Evolutionary conservation across 768 basidiomycete species (phyloP).

Genomic region (Dentipellis fragilis): DNA sequence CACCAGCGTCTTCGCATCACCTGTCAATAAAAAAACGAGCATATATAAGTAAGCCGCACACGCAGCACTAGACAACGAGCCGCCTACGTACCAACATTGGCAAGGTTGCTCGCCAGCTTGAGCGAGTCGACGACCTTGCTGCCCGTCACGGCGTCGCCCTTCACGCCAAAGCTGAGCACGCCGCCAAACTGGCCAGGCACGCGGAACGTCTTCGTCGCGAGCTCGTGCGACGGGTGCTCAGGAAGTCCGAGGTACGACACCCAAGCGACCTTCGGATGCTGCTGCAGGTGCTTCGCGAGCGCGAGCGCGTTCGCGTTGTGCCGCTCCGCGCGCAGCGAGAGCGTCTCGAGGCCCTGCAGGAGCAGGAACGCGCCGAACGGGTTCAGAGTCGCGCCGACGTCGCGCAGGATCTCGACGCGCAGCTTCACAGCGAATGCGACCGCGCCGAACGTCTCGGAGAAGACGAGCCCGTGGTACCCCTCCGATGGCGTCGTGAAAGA

Average conservation of each 20-base stretch:
- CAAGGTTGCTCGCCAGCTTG: constrained; percentile 60
- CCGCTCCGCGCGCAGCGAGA: constrained; percentile 59
- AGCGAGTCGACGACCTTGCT: constrained; percentile 61
- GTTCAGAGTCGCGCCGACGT: constrained; percentile 55
- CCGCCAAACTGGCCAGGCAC: constrained; percentile 50
- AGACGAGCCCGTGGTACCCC: constrained; percentile 65
- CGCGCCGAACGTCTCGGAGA: constrained; percentile 56
- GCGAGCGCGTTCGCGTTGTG: constrained; percentile 64
- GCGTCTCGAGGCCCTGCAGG: constrained; percentile 72
- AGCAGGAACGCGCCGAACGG: constrained; percentile 69
- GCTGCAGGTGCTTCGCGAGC: constrained; percentile 52
- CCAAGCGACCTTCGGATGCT: constrained; percentile 62
- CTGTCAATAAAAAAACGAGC: constrained; percentile 21
- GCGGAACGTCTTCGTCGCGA: constrained; percentile 48
- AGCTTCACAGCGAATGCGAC: constrained; percentile 57
- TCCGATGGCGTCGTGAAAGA: constrained; percentile 65
- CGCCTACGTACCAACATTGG: constrained; percentile 53
- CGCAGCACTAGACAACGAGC: neutral
- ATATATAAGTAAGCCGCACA: constrained; percentile 11
- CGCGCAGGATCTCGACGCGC: constrained; percentile 55
- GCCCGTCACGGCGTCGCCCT: constrained; percentile 38
- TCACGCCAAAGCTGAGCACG: constrained; percentile 69
- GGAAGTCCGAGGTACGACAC: constrained; percentile 69
- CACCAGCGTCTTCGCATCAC: constrained; percentile 72
- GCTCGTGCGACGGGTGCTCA: constrained; percentile 47